phyloP scores from a whole-genome alignment of 441 rosid genomes.

The Melastoma candidum region DNA sequence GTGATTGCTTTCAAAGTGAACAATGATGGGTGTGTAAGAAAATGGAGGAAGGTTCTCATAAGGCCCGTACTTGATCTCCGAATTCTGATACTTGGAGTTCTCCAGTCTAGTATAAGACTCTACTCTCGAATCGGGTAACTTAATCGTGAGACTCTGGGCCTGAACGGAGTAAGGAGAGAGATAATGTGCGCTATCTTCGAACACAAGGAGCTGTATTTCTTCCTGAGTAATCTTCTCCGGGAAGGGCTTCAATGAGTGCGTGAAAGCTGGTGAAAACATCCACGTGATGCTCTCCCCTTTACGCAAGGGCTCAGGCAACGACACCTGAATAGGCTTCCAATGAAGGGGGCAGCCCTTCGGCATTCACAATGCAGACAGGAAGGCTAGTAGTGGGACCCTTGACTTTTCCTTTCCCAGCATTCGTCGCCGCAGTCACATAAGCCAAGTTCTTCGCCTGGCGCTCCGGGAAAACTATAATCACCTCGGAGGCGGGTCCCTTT shows the following conservation, averaged over 20 bases:
- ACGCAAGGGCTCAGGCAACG: constrained; percentile 45
- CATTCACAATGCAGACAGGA: constrained; percentile 29
- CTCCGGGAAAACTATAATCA: constrained; percentile 66
- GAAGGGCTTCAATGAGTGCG: constrained; percentile 58
- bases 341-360: constrained; percentile 51
- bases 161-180: constrained; percentile 73
- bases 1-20: constrained; percentile 82
- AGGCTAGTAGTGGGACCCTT: constrained; percentile 37
- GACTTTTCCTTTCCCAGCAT: constrained; percentile 58
- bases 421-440: constrained; percentile 36
- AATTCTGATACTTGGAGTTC: constrained; percentile 49
- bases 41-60: constrained; percentile 63
- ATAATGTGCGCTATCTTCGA: constrained; percentile 63
- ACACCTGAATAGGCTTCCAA: constrained; percentile 44
- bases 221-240: constrained; percentile 89
- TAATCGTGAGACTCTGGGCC: constrained; percentile 59
- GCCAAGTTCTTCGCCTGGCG: constrained; percentile 60
- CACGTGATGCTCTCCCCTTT: constrained; percentile 51
- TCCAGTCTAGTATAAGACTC: constrained; percentile 75
- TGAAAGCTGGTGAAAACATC: constrained; percentile 56
- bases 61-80: constrained; percentile 90
- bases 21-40: constrained; percentile 52
- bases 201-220: constrained; percentile 76
- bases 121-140: constrained; percentile 59
- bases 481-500: constrained; percentile 47